These are phyloP conservation scores for Chionographis japonica DNA, from an alignment of 106 monocot species.

Conservation along the genomic window DNA sequence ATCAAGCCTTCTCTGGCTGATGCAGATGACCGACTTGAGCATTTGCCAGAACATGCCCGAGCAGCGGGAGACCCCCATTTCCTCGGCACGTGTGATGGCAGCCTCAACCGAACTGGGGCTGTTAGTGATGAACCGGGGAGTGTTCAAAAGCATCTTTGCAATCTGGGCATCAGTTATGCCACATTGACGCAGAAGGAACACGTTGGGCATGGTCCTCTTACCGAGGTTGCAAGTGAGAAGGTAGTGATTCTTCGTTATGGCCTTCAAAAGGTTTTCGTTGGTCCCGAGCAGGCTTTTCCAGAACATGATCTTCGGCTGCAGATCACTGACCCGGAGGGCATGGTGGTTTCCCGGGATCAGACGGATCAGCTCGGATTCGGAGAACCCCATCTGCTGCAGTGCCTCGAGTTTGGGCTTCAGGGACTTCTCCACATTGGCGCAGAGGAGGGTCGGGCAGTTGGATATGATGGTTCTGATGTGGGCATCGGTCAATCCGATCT, in stretches of 20 bases:
- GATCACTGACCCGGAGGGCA: neutral
- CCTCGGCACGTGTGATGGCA: neutral
- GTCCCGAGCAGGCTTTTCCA: neutral
- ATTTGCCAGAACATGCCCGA: neutral
- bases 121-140: neutral
- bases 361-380: neutral
- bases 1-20: neutral
- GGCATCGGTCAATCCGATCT: constrained; percentile 4
- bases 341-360: constrained; percentile 2
- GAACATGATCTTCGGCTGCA: constrained; percentile 2
- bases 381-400: constrained; percentile 17
- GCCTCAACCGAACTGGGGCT: neutral
- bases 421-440: constrained; percentile 16
- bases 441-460: constrained; percentile 12
- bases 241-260: neutral
- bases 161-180: constrained; percentile 5
- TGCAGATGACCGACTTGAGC: neutral
- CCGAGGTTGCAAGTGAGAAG: neutral
- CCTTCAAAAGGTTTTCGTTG: neutral
- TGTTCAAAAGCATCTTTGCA: neutral
- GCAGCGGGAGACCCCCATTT: constrained; percentile 4
- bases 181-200: constrained; percentile 7
- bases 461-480: constrained; percentile 9
- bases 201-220: constrained; percentile 8
- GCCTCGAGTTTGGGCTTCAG: constrained; percentile 17